Conservation (phyloP, 345 rosid genomes). For the Eucalyptus sideroxylon region DNA sequence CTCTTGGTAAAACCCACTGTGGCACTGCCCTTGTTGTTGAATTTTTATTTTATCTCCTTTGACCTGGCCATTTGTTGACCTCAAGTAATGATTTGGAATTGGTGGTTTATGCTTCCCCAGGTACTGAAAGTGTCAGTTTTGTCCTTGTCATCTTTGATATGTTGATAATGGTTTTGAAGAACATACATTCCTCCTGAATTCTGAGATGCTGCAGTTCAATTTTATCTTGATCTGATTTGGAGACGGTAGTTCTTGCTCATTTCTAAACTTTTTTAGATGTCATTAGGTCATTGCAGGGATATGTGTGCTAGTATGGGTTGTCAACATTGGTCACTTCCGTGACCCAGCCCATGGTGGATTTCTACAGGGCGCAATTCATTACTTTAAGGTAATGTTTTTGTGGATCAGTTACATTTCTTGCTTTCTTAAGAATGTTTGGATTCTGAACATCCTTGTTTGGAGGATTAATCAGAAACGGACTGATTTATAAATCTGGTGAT, state of each 20-base stretch:
- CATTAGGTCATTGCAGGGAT: constrained; percentile 94
- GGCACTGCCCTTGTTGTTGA: background rate
- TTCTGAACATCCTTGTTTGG: background rate
- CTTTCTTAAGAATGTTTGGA: background rate
- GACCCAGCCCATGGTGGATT: constrained; percentile 98
- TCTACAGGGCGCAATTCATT: constrained; percentile 93
- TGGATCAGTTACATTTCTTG: background rate
- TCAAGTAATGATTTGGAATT: background rate
- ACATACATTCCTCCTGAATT: background rate
- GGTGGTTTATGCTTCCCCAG: background rate
- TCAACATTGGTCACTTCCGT: constrained; percentile 92
- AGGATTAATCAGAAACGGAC: background rate
- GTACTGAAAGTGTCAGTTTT: background rate
- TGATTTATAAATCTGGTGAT: background rate
- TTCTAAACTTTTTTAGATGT: background rate
- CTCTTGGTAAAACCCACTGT: background rate
- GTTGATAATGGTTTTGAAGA: background rate
- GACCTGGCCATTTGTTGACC: background rate
- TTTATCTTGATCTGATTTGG: background rate
- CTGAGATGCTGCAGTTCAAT: background rate
- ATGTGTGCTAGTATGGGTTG: constrained; percentile 93
- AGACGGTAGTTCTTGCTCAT: background rate
- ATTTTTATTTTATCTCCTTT: background rate
- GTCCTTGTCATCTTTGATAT: background rate
- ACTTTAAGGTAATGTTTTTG: constrained; percentile 61